Evolutionary conservation across 2,329 filamentous ascomycete genomes (phyloP).

Genomic region (Trichophyton simii): DNA sequence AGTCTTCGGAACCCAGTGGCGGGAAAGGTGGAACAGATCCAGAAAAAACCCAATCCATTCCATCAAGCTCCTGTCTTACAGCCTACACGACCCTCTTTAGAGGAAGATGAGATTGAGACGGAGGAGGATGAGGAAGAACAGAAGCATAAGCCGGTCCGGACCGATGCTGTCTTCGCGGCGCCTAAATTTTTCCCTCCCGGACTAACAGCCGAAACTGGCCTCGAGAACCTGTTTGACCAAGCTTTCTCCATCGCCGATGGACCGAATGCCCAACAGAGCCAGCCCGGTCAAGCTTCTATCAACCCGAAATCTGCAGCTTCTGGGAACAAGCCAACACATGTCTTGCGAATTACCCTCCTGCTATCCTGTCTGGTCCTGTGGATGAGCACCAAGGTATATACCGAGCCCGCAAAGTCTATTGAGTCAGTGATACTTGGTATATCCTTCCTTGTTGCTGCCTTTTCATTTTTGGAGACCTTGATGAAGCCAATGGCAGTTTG

Average conservation of each 20-base stretch:
- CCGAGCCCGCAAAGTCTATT: slow-evolving; percentile 26
- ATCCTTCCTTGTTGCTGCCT: slow-evolving; percentile 29
- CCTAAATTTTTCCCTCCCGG: slow-evolving; percentile 35
- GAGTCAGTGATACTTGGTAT: slow-evolving; percentile 28
- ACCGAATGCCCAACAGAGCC: slow-evolving; percentile 20
- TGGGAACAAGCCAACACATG: not conserved
- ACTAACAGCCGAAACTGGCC: slow-evolving; percentile 31
- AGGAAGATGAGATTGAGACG: slow-evolving; percentile 3
- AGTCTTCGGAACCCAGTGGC: slow-evolving; percentile 24
- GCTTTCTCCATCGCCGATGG: slow-evolving; percentile 30
- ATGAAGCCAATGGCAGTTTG: slow-evolving; percentile 27
- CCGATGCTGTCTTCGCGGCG: slow-evolving; percentile 26
- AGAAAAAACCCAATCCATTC: slow-evolving; percentile 29
- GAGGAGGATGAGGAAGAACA: slow-evolving; percentile 5
- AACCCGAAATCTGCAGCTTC: not conserved
- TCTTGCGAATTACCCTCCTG: slow-evolving; percentile 11
- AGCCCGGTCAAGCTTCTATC: not conserved
- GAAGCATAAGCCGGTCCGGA: slow-evolving; percentile 13
- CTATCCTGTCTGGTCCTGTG: slow-evolving; percentile 21
- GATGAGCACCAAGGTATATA: slow-evolving; percentile 23
- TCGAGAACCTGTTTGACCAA: slow-evolving; percentile 36
- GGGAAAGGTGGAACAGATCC: slow-evolving; percentile 16
- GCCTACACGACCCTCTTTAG: slow-evolving; percentile 7
- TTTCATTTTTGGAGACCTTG: slow-evolving; percentile 27
- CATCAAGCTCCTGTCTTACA: slow-evolving; percentile 21